A percentile compares a stretch with the other conserved stretches of the same genome.
Evolutionary conservation across 2,329 filamentous ascomycete genomes (phyloP).

Genomic region (Cordyceps tenuipes): DNA sequence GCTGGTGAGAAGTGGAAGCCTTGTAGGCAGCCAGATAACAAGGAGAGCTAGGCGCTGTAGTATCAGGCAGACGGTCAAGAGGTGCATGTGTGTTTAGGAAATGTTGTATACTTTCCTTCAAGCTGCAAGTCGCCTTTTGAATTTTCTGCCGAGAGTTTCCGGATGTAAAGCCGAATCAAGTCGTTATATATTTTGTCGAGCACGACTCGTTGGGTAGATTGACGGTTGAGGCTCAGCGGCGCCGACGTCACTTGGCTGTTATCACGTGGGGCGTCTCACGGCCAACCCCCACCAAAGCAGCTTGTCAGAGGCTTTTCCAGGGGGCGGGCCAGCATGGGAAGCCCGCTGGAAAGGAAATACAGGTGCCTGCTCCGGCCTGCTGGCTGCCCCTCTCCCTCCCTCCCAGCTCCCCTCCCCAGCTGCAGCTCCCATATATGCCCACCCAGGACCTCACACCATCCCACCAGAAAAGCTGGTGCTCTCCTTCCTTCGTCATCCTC

Average conservation of each 20-base stretch:
- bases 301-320: not conserved
- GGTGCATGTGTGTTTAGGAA: too few species aligned
- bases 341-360: not conserved
- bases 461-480: not conserved
- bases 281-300: constrained; percentile 23
- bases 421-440: constrained; percentile 3
- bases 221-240: constrained; percentile 8
- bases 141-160: too few species aligned
- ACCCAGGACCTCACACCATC: constrained; percentile 6
- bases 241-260: constrained; percentile 9
- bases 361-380: not conserved
- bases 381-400: not conserved
- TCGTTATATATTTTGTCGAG: not conserved
- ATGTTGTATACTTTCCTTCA: too few species aligned
- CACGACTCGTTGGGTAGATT: not conserved
- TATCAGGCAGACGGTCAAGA: not conserved
- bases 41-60: not conserved
- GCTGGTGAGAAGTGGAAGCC: not conserved
- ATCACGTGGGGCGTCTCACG: constrained; percentile 27
- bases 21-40: not conserved
- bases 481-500: not conserved
- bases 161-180: too few species aligned
- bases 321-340: not conserved
- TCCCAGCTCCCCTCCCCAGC: not conserved
- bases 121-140: too few species aligned